A percentile compares a stretch with the other conserved stretches of the same genome.
Evolutionary conservation across 805 yeast species (phyloP).

Genomic region (Barnettozyma sp.): DNA sequence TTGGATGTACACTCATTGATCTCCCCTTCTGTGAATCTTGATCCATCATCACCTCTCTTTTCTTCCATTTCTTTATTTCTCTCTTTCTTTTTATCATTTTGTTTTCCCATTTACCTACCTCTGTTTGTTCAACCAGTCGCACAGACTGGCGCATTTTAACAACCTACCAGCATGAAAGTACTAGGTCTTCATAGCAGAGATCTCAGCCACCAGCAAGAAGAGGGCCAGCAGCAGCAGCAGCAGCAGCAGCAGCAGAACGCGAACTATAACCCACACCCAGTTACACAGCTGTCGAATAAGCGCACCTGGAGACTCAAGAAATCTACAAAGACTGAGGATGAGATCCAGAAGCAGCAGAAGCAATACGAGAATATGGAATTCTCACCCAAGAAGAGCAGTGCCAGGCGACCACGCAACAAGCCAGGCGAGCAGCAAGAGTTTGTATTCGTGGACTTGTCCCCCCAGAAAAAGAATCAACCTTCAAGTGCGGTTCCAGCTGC

Average conservation of each 20-base stretch:
- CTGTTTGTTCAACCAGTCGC: too few species aligned
- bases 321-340: slow-evolving; percentile 19
- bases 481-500: too few species aligned
- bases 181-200: not conserved
- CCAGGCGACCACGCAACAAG: slow-evolving; percentile 23
- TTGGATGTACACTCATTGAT: not conserved
- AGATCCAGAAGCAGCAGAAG: slow-evolving; percentile 21
- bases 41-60: too few species aligned
- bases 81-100: too few species aligned
- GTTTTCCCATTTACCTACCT: too few species aligned
- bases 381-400: slow-evolving; percentile 18
- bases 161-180: slow-evolving; percentile 1
- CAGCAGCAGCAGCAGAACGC: not conserved
- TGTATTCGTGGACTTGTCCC: slow-evolving; percentile 26
- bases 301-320: slow-evolving; percentile 25
- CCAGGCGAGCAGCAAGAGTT: slow-evolving; percentile 25
- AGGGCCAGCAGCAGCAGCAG: not conserved
- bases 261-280: slow-evolving; percentile 1
- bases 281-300: slow-evolving; percentile 14
- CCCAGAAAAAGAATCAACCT: slow-evolving; percentile 22
- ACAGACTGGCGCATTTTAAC: too few species aligned
- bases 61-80: too few species aligned
- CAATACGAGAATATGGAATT: slow-evolving; percentile 22
- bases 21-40: not conserved
- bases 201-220: too few species aligned